phyloP scores from a whole-genome alignment of 345 rosid genomes.

The Anastatica hierochuntica region DNA sequence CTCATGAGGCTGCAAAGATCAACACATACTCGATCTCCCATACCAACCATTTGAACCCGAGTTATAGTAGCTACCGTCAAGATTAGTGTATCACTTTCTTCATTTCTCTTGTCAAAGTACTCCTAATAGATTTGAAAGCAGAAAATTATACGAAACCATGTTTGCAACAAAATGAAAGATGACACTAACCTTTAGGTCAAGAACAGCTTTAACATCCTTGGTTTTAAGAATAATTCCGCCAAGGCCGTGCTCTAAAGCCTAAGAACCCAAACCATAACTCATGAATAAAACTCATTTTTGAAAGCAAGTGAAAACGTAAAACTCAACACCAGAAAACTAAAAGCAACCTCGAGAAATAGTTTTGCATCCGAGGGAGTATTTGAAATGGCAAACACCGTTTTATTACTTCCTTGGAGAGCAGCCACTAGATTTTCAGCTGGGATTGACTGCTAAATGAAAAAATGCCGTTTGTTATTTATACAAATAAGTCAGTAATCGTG shows the following conservation, averaged over 20 bases:
- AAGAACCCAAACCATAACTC: slow-evolving; percentile 9
- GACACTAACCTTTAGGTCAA: slow-evolving; percentile 53
- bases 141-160: neutral
- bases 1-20: slow-evolving; percentile 92
- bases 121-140: slow-evolving; percentile 37
- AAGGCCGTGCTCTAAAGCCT: slow-evolving; percentile 85
- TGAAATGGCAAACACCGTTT: slow-evolving; percentile 64
- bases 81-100: slow-evolving; percentile 43
- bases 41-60: slow-evolving; percentile 46
- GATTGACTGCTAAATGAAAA: slow-evolving; percentile 48
- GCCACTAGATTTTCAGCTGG: slow-evolving; percentile 88
- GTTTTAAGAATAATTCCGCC: slow-evolving; percentile 67
- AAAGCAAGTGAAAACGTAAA: neutral
- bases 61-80: slow-evolving; percentile 57
- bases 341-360: slow-evolving; percentile 60
- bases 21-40: slow-evolving; percentile 92
- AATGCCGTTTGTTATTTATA: neutral
- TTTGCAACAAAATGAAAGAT: neutral
- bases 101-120: slow-evolving; percentile 68
- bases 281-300: neutral
- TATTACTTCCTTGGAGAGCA: slow-evolving; percentile 63
- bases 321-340: neutral
- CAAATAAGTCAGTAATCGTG: neutral
- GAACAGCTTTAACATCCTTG: slow-evolving; percentile 48
- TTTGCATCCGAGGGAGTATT: slow-evolving; percentile 53